Evolutionary conservation across 169 alveolate genomes (phyloP).

Genomic region (Plasmodium ovale): DNA sequence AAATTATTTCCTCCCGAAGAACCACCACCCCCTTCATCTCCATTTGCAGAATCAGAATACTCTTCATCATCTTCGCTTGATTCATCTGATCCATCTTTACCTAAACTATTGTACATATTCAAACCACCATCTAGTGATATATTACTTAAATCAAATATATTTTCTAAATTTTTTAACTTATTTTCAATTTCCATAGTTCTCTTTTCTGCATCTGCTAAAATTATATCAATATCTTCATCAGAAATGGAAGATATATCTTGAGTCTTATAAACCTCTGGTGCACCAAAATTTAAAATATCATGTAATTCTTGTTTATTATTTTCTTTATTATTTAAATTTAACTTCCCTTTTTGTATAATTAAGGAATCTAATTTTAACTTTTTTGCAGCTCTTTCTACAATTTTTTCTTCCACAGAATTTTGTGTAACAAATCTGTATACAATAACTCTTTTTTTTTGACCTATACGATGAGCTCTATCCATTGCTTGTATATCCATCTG

Average conservation of each 20-base stretch:
- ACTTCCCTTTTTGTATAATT: constrained; percentile 96
- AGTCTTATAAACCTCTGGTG: constrained; percentile 91
- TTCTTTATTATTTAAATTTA: constrained; percentile 84
- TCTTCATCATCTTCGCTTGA: constrained; percentile 75
- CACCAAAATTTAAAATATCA: constrained; percentile 93
- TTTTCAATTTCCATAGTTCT: constrained; percentile 91
- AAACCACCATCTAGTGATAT: constrained; percentile 86
- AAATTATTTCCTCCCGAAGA: not conserved
- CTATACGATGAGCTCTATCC: constrained; percentile 98
- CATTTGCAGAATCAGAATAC: constrained; percentile 47
- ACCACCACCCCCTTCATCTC: constrained; percentile 13
- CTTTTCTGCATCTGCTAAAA: constrained; percentile 90
- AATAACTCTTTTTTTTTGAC: constrained; percentile 96
- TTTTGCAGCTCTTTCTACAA: constrained; percentile 96
- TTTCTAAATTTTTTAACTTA: constrained; percentile 84
- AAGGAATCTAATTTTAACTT: constrained; percentile 97
- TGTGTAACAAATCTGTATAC: constrained; percentile 96
- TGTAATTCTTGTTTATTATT: constrained; percentile 91
- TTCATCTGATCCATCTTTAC: constrained; percentile 53
- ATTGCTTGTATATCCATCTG: constrained; percentile 97
- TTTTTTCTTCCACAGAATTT: constrained; percentile 97
- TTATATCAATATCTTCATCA: constrained; percentile 92
- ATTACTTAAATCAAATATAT: constrained; percentile 81
- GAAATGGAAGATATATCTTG: constrained; percentile 87
- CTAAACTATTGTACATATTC: constrained; percentile 79